Base-by-base conservation (phyloP, 2,329 filamentous ascomycete species). In the Aspergillaceae sp. region DNA sequence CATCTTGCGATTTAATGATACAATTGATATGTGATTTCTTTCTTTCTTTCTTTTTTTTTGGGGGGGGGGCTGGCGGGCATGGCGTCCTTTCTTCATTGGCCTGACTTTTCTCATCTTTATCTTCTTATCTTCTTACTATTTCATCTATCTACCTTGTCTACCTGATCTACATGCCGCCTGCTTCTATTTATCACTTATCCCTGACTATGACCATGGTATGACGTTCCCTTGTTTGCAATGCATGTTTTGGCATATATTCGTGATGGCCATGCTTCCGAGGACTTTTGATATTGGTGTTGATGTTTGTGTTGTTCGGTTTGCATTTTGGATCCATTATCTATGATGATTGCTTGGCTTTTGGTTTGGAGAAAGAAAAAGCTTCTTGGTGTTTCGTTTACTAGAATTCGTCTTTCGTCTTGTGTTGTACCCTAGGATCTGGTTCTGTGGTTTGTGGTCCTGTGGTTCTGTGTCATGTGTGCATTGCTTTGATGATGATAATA, bases 1-100 rank as follows among this genome's bases (percentile, higher is more conserved):
- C 7, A 86, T 97, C 53, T 70, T 98, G 65, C 79, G 86, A 56
- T 98, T 98, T 67, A 94, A 91, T 64, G 90, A 96, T 68, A 88
- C 84, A 51, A 88, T 97, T 73, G 86, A 90, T 60, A 79, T 79
- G 74, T 79, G 56, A 72, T 46, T 8, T 10, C 10, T 41, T 29
- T 26, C 19, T 26, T 38, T 33, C 29, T 34, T 29, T 32, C 35
- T 38, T 11, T 10, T 9, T 40, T 5, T 11, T 7, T 27, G 10
- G 27, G 19, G 10, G 10, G 6, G 26, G 38, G 19, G 19, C 19
- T 19, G 19, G 19, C 19, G 19, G 19, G 19, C 19, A 19, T 19
- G 19, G 19, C 33, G 49, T 37, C 30, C 30, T 32, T 32, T 32
- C 19, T 19, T 19, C 19, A 19, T 19, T 19, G 19, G 19, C 19